Percentiles rank a stretch among this genome's conserved stretches.
phyloP scores from a whole-genome alignment of 257 asterid species.

The Vinca minor region DNA sequence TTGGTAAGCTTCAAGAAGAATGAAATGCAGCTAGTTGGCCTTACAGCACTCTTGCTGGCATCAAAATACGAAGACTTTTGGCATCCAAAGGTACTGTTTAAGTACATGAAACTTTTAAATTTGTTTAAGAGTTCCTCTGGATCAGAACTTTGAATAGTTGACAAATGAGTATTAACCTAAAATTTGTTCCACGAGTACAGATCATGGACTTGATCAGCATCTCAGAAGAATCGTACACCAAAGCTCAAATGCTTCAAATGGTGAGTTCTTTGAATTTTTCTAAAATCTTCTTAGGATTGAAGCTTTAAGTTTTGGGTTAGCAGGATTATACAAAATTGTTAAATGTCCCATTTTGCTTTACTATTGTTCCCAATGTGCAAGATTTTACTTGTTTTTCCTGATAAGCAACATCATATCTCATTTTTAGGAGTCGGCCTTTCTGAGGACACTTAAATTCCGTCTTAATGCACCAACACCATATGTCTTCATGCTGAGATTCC shows the following conservation, averaged over 20 bases:
- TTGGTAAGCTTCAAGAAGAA: conserved; percentile 52
- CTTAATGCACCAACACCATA: conserved; percentile 87
- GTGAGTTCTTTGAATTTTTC: conserved; percentile 31
- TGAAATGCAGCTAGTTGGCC: conserved; percentile 90
- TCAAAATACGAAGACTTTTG: conserved; percentile 95
- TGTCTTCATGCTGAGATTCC: conserved; percentile 91
- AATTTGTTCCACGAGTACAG: conserved; percentile 32
- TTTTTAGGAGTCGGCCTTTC: conserved; percentile 67
- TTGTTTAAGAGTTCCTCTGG: neutral
- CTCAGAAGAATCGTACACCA: conserved; percentile 73
- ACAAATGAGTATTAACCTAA: conserved; percentile 1
- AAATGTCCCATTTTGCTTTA: neutral
- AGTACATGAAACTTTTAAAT: conserved; percentile 4
- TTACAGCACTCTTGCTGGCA: conserved; percentile 86
- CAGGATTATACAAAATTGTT: neutral
- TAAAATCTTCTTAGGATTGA: neutral
- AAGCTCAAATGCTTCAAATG: conserved; percentile 79
- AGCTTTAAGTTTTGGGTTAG: neutral
- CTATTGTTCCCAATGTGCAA: neutral
- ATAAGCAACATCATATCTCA: conserved; percentile 13
- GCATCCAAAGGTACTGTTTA: conserved; percentile 76
- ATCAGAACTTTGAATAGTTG: conserved; percentile 2
- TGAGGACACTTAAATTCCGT: conserved; percentile 70
- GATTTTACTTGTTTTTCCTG: conserved; percentile 1
- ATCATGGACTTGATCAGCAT: conserved; percentile 71